These are phyloP conservation scores for Arabidopsis suecica DNA, from an alignment of 345 rosid species.

Conservation along the genomic window DNA sequence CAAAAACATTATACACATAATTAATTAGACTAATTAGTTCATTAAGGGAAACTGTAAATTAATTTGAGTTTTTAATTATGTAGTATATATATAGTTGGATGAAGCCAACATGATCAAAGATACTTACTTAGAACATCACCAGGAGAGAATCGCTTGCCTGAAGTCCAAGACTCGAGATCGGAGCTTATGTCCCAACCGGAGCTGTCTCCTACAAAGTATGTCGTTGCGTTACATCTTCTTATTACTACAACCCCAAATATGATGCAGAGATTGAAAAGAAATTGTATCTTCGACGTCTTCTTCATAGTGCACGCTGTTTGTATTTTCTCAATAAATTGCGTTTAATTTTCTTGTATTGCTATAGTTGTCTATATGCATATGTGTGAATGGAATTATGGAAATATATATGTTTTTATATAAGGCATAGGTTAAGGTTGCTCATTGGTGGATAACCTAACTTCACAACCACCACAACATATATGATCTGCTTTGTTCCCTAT, in stretches of 20 bases:
- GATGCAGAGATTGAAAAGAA: conserved; percentile 44
- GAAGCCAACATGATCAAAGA: background rate
- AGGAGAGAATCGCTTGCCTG: conserved; percentile 64
- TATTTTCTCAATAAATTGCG: background rate
- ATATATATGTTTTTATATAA: conserved; percentile 13
- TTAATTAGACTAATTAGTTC: background rate
- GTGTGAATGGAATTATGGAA: conserved; percentile 9
- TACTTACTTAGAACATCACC: conserved; percentile 78
- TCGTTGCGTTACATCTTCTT: conserved; percentile 55
- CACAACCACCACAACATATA: conserved; percentile 37
- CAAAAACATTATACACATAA: conserved; percentile 1
- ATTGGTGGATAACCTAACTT: conserved; percentile 53
- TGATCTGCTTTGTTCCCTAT: conserved; percentile 33
- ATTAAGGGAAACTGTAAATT: background rate
- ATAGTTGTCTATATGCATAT: conserved; percentile 11
- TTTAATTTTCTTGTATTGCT: background rate
- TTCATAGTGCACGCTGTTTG: conserved; percentile 22
- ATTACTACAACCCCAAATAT: conserved; percentile 34
- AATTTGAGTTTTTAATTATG: too few relatives aligned
- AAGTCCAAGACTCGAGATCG: conserved; percentile 73
- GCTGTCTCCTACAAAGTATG: conserved; percentile 76
- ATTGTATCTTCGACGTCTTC: conserved; percentile 36
- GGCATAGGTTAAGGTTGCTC: conserved; percentile 39
- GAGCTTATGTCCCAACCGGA: conserved; percentile 96
- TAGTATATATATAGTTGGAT: background rate